Base-by-base conservation (phyloP, 805 yeast species). In the Aciculoconidium aculeatum region DNA sequence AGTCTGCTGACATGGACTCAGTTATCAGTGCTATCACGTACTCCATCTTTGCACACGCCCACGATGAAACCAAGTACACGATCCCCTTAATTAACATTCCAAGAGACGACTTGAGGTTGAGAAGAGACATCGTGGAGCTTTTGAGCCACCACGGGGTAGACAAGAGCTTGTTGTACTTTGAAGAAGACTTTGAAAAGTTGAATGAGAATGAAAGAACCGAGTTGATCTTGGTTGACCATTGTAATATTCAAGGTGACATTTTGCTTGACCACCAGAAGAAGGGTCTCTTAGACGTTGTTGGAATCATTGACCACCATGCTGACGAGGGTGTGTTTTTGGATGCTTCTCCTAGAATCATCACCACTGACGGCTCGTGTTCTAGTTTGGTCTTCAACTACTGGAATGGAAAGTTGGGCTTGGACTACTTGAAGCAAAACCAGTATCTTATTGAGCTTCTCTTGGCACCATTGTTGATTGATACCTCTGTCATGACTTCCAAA, bases 1-100 rank as follows among this genome's bases (percentile, higher is more conserved):
- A 86, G 45, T 74, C 92, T 4, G 88, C 92, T 0, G 81, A 90
- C 53, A 60, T 92, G 59, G 98, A 90, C 53, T 88, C 96, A 0
- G 80, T 87, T 17, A 72, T 85, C 2, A 70, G 80, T 32, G 79
- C 96, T 0, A 61, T 92, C 4, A 47, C 81, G 3, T 82, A 77
- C 46, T 77, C 95, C 0, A 85, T 73, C 44, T 67, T 80, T 35
- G 55, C 59, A 16, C 55, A 65, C 31, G 32, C 54, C 14, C 45
- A 42, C 7, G 44, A 58, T 26, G 58, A 60, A 11, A 37, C 48
- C 16, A 48, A 47, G 9, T 44, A 53, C 1, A 47, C 70, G 6
- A 49, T 81, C n/a, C 98, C 98, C 1, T 55, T 87, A 31, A 57
- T 92, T 27, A 84, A 84, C 46, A 80, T 90, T 34, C 71, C 80